Conservation (phyloP, 139 green algal genomes). For the Closterium sp. region DNA sequence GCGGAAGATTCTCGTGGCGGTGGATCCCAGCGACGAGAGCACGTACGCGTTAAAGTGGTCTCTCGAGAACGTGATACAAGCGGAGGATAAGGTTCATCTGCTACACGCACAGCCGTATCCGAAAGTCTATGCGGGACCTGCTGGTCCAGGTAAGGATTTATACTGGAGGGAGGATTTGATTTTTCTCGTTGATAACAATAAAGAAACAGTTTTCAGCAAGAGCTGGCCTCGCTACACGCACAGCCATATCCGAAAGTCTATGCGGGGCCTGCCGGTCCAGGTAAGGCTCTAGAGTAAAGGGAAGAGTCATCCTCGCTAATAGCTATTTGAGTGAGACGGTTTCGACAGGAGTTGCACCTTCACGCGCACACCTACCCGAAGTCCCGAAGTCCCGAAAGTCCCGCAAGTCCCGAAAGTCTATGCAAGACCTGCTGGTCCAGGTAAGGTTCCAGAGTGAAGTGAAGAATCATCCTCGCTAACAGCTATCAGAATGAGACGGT, state of each 20-base stretch:
- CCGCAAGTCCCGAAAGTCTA: slow-evolving; percentile 20
- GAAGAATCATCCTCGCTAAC: no score
- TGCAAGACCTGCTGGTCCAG: slow-evolving; percentile 10
- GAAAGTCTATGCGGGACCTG: slow-evolving; percentile 16
- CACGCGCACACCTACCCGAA: slow-evolving; percentile 15
- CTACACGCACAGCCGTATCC: slow-evolving; percentile 23
- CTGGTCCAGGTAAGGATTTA: slow-evolving; percentile 22
- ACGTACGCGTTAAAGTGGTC: slow-evolving; percentile 28
- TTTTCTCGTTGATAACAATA: no score
- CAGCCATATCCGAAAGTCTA: slow-evolving; percentile 15
- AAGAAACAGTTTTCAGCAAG: no score
- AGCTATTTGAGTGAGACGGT: no score
- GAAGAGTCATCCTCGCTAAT: no score
- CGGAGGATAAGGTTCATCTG: slow-evolving; percentile 30
- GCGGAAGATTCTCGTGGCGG: slow-evolving; percentile 22
- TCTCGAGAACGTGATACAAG: slow-evolving; percentile 20
- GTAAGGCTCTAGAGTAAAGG: no score
- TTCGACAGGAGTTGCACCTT: no score
- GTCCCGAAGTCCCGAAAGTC: no score
- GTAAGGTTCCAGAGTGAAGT: no score
- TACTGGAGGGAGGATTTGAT: no score
- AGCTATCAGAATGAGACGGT: no score
- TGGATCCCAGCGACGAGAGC: slow-evolving; percentile 32
- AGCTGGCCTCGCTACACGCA: slow-evolving; percentile 28
- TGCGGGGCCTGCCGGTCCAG: slow-evolving; percentile 11